Evolutionary conservation across 2,329 filamentous ascomycete genomes (phyloP), one percentile per base, ranked within the genome.

Genomic region (Zarea fungicola): DNA sequence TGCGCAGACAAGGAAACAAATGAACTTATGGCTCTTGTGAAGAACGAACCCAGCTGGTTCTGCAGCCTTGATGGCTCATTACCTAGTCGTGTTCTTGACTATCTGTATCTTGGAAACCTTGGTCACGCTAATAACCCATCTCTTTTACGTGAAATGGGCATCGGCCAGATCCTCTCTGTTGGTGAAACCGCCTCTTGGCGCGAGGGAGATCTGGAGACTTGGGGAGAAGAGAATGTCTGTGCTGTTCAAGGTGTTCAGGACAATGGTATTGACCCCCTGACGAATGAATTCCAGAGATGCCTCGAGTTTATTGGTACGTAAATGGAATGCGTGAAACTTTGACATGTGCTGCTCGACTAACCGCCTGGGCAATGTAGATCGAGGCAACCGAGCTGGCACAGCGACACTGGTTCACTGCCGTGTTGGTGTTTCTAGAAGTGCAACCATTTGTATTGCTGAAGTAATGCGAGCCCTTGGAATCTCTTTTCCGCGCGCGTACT

Each of bases 381-480:
- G 83, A 57, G 91, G 92, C 29, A 87, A 85, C 62, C 70, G 71
- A 31, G 85, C 87, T 36, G 85, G 86, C 25, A 88, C 81, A 5
- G 89, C 92, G 21, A 97, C 93, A 0, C 76, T 99, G 49, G 93
- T 99, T 14, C 93, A 99, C 65, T 99, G 93, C 65, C 85, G 93
- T 16, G 93, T 99, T 7, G 93, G 93, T 41, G 93, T 99, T 48
- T 96, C 91, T 43, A 82, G 93, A 44, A 96, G 89, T 54, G 93
- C 93, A 11, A 99, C 92, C 2, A 96, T 99, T 53, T 97, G 93
- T 65, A 99, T 99, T 60, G 93, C 93, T n/a, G 91, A 97, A 67
- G 89, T 97, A 29, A 99, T 99, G 93, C 83, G 85, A 29, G 76
- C 85, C 22, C 68, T 89, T 58, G 76, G 81, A 19, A 71, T 96